phyloP scores from a whole-genome alignment of 164 flowering plant species.

The Aristolochia californica region DNA sequence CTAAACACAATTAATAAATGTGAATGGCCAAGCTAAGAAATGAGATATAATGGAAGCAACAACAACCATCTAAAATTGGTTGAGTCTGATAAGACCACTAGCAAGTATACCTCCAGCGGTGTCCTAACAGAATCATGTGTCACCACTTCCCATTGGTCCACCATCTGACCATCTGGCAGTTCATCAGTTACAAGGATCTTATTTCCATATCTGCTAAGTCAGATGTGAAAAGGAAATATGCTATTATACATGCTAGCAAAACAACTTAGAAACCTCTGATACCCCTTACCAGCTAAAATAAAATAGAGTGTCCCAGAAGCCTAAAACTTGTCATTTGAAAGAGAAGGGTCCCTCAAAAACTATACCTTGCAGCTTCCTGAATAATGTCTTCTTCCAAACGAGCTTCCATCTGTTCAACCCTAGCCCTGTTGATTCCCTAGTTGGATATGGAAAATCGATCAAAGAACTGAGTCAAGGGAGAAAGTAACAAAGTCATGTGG shows the following conservation, averaged over 20 bases:
- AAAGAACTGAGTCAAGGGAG: constrained; percentile 2
- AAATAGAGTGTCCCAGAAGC: constrained; percentile 5
- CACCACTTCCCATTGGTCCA: constrained; percentile 98
- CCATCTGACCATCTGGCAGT: constrained; percentile 97
- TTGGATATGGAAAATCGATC: constrained; percentile 5
- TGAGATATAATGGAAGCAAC: background rate
- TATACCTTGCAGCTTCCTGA: constrained; percentile 75
- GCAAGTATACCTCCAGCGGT: constrained; percentile 59
- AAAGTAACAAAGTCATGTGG: too few relatives aligned
- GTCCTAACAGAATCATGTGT: constrained; percentile 71
- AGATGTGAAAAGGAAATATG: constrained; percentile 16
- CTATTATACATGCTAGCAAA: constrained; percentile 12
- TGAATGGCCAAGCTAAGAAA: too few relatives aligned
- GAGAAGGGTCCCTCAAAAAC: background rate
- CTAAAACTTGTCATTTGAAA: background rate
- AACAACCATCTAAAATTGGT: background rate
- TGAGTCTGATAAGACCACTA: background rate
- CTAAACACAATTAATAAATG: constrained; percentile 17
- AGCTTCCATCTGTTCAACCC: constrained; percentile 96
- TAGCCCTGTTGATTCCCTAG: constrained; percentile 83
- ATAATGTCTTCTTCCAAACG: constrained; percentile 82
- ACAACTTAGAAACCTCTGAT: background rate
- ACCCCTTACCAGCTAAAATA: background rate
- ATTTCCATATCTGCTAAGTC: constrained; percentile 79
- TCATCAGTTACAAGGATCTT: constrained; percentile 99